Evolutionary conservation across 2,329 filamentous ascomycete species (phyloP).

Genomic region (Cladophialophora yegresii): DNA sequence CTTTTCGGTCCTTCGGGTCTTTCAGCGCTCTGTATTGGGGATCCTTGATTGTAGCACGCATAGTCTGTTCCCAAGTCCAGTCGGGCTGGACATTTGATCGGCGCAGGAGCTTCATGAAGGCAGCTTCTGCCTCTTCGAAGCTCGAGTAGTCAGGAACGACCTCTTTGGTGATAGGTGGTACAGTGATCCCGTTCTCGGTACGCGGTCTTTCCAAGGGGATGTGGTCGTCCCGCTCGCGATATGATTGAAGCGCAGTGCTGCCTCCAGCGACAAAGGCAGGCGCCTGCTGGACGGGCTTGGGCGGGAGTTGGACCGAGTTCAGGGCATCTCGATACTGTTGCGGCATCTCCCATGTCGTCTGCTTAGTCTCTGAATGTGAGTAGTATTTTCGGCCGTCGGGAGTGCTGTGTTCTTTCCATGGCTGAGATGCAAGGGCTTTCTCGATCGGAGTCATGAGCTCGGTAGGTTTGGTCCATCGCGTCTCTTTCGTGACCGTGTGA

Average conservation of each 20-base stretch:
- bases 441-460: slow-evolving; percentile 83
- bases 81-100: slow-evolving; percentile 84
- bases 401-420: slow-evolving; percentile 90
- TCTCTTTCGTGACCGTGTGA: slow-evolving; percentile 80
- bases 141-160: slow-evolving; percentile 76
- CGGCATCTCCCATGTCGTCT: slow-evolving; percentile 94
- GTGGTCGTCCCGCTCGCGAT: slow-evolving; percentile 53
- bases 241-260: slow-evolving; percentile 46
- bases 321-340: slow-evolving; percentile 75
- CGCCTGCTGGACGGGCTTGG: slow-evolving; percentile 49
- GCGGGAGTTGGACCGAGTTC: slow-evolving; percentile 55
- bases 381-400: slow-evolving; percentile 90
- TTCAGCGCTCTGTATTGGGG: slow-evolving; percentile 90
- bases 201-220: slow-evolving; percentile 51
- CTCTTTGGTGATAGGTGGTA: slow-evolving; percentile 43
- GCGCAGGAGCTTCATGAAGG: slow-evolving; percentile 86
- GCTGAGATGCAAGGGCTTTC: slow-evolving; percentile 76
- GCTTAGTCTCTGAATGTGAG: slow-evolving; percentile 88
- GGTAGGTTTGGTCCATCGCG: slow-evolving; percentile 91
- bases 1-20: slow-evolving; percentile 85
- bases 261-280: slow-evolving; percentile 64
- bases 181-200: slow-evolving; percentile 49
- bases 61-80: slow-evolving; percentile 88
- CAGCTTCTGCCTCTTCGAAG: slow-evolving; percentile 84
- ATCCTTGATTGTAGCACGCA: slow-evolving; percentile 83